These are phyloP conservation scores for Yamadazyma jaroonii DNA, from an alignment of 1,139 yeast species.

Conservation along the genomic window DNA sequence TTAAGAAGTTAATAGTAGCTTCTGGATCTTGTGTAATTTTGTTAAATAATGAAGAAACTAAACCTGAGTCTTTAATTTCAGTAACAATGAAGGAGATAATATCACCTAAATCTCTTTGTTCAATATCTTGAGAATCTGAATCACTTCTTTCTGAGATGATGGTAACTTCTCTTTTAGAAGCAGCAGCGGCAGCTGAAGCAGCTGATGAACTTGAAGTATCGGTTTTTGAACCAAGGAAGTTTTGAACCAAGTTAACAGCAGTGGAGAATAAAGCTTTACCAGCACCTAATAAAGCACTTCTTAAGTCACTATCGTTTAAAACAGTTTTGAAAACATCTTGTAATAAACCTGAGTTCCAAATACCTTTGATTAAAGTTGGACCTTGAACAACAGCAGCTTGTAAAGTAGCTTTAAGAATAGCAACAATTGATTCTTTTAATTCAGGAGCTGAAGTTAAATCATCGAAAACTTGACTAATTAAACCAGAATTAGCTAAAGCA, in stretches of 20 bases:
- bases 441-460: constrained; percentile 32
- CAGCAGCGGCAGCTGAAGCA: constrained; percentile 17
- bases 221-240: constrained; percentile 16
- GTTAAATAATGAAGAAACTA: constrained; percentile 29
- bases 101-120: constrained; percentile 37
- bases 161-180: constrained; percentile 13
- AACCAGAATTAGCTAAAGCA: constrained; percentile 41
- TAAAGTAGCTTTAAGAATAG: constrained; percentile 32
- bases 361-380: constrained; percentile 41
- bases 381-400: constrained; percentile 39
- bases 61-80: constrained; percentile 35
- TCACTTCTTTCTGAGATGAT: constrained; percentile 3
- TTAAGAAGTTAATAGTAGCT: constrained; percentile 31
- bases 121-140: constrained; percentile 22
- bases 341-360: constrained; percentile 45
- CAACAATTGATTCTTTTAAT: constrained; percentile 24
- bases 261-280: constrained; percentile 34
- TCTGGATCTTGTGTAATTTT: constrained; percentile 39
- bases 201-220: constrained; percentile 17
- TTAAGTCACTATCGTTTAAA: constrained; percentile 34
- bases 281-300: constrained; percentile 32
- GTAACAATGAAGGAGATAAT: constrained; percentile 26
- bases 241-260: constrained; percentile 29
- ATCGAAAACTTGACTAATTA: constrained; percentile 36
- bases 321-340: constrained; percentile 32